phyloP scores from a whole-genome alignment of 2,329 filamentous ascomycete species.

The Ophiognomonia clavigignenti-juglandacearum region DNA sequence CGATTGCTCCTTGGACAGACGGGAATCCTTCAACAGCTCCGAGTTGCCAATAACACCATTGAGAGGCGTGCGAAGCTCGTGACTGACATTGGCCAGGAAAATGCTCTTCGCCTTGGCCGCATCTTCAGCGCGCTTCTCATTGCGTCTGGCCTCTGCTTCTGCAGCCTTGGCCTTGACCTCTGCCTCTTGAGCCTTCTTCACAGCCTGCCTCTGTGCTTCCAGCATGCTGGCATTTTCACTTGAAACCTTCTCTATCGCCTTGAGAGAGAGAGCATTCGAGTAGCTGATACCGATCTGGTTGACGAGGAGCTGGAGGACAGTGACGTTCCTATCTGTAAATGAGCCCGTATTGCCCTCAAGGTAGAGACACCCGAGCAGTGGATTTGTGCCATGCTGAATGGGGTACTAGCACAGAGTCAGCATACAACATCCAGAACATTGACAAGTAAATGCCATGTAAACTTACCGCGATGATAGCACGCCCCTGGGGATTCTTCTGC shows the following conservation, averaged over 20 bases:
- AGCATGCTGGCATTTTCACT: slow-evolving; percentile 77
- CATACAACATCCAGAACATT: background rate
- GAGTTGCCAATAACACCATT: slow-evolving; percentile 88
- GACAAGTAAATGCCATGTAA: slow-evolving; percentile 31
- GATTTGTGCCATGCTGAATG: slow-evolving; percentile 67
- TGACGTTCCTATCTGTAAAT: slow-evolving; percentile 67
- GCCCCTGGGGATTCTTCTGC: slow-evolving; percentile 62
- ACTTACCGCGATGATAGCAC: slow-evolving; percentile 63
- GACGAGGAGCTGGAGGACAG: slow-evolving; percentile 64
- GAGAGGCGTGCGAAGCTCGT: slow-evolving; percentile 76
- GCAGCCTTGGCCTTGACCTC: slow-evolving; percentile 73
- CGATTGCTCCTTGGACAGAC: slow-evolving; percentile 68
- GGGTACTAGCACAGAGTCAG: slow-evolving; percentile 33
- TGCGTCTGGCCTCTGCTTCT: slow-evolving; percentile 70
- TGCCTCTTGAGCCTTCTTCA: slow-evolving; percentile 66
- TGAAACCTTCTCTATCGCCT: slow-evolving; percentile 70
- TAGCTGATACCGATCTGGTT: slow-evolving; percentile 74
- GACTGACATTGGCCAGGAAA: slow-evolving; percentile 74
- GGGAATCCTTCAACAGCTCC: slow-evolving; percentile 73
- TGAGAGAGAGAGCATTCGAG: slow-evolving; percentile 62
- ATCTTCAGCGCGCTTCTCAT: slow-evolving; percentile 77
- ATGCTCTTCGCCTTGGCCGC: slow-evolving; percentile 79
- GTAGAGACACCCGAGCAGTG: slow-evolving; percentile 69
- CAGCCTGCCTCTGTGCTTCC: slow-evolving; percentile 67
- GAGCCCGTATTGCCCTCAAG: slow-evolving; percentile 70